These are phyloP conservation scores for Dioscorea zingiberensis DNA, from an alignment of 106 monocot species.

Conservation along the genomic window DNA sequence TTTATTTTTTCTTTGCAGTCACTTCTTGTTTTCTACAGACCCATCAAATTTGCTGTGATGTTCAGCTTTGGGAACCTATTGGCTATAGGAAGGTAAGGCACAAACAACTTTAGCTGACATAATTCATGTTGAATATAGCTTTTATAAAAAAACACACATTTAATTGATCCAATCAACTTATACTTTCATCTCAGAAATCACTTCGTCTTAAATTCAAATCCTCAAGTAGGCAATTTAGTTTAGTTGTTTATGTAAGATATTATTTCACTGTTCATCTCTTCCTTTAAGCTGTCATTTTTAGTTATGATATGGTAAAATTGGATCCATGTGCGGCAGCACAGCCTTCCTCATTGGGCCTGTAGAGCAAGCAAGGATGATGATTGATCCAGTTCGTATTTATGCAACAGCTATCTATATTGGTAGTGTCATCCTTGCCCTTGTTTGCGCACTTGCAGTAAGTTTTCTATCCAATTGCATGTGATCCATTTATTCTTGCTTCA, in stretches of 20 bases:
- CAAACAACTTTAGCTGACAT: no score
- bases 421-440: constrained; percentile 69
- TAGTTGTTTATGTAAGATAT: neutral
- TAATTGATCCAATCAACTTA: no score
- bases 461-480: neutral
- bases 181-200: no score
- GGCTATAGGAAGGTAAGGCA: constrained; percentile 84
- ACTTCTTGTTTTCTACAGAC: constrained; percentile 60
- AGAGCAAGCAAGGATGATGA: constrained; percentile 87
- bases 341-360: constrained; percentile 66
- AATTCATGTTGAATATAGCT: no score
- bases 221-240: neutral
- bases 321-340: constrained; percentile 71
- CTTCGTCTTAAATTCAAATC: no score
- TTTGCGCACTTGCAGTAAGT: constrained; percentile 77
- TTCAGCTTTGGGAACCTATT: constrained; percentile 91
- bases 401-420: constrained; percentile 71
- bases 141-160: no score
- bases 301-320: constrained; percentile 2
- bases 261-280: no score
- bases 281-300: no score
- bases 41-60: constrained; percentile 87
- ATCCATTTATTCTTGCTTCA: neutral
- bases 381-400: constrained; percentile 87
- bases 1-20: constrained; percentile 53